Evolutionary conservation across 805 yeast genomes (phyloP).

Genomic region (Jamesozyma gamospora): DNA sequence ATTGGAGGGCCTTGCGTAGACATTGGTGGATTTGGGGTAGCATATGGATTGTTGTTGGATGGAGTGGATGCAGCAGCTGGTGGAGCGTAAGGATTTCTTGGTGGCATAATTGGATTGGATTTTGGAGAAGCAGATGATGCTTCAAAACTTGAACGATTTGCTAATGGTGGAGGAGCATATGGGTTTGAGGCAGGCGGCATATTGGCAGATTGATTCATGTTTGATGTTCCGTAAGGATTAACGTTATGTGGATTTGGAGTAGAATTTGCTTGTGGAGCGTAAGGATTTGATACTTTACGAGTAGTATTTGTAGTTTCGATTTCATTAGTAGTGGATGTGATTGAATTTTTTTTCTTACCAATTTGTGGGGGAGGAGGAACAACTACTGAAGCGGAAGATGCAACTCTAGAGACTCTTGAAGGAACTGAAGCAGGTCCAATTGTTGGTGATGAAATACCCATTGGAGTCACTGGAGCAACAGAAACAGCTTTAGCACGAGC

Average conservation of each 20-base stretch:
- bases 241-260: slow-evolving; percentile 5
- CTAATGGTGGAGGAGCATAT: slow-evolving; percentile 5
- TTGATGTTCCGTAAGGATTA: no score
- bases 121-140: slow-evolving; percentile 2
- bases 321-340: not conserved
- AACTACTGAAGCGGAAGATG: slow-evolving; percentile 14
- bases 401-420: slow-evolving; percentile 7
- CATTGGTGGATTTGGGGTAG: slow-evolving; percentile 14
- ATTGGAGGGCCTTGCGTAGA: slow-evolving; percentile 1
- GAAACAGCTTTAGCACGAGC: slow-evolving; percentile 30
- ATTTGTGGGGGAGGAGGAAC: slow-evolving; percentile 17
- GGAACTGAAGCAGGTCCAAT: slow-evolving; percentile 4
- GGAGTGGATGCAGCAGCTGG: slow-evolving; percentile 22
- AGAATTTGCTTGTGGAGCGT: slow-evolving; percentile 26
- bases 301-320: slow-evolving; percentile 4
- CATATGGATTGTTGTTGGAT: slow-evolving; percentile 32
- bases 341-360: slow-evolving; percentile 3
- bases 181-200: not conserved
- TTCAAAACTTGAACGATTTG: not conserved
- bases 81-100: slow-evolving; percentile 4
- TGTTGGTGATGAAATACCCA: slow-evolving; percentile 6
- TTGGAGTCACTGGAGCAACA: slow-evolving; percentile 25
- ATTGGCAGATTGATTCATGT: no score
- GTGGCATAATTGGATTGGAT: not conserved
- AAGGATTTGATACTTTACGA: slow-evolving; percentile 29